A percentile compares a stretch with the other conserved stretches of the same genome.
These are phyloP conservation scores for Conringia planisiliqua DNA, from an alignment of 345 rosid species.

Conservation along the genomic window DNA sequence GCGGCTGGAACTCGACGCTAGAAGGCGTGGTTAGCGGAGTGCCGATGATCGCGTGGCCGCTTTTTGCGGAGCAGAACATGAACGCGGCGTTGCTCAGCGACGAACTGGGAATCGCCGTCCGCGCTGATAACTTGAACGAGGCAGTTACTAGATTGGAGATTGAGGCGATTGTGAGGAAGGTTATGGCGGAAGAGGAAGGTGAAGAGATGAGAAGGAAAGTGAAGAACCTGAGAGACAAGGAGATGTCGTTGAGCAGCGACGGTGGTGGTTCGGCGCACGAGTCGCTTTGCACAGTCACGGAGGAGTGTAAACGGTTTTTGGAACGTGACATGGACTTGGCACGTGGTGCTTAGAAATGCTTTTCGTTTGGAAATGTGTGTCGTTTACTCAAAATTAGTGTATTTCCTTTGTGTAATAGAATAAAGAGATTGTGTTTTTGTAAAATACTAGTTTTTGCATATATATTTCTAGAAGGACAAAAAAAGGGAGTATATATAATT, in stretches of 20 bases:
- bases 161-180: slow-evolving; percentile 33
- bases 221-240: slow-evolving; percentile 34
- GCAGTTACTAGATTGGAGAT: slow-evolving; percentile 46
- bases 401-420: background rate
- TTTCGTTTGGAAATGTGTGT: background rate
- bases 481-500: background rate
- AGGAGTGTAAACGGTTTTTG: slow-evolving; percentile 20
- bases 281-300: slow-evolving; percentile 24
- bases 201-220: slow-evolving; percentile 39
- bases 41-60: slow-evolving; percentile 59
- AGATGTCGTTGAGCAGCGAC: slow-evolving; percentile 23
- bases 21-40: slow-evolving; percentile 53
- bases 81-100: slow-evolving; percentile 47
- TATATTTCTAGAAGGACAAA: background rate
- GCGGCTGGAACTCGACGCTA: slow-evolving; percentile 72
- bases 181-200: slow-evolving; percentile 51
- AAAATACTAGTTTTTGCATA: background rate
- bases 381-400: background rate
- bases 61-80: slow-evolving; percentile 53
- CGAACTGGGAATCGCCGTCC: slow-evolving; percentile 44
- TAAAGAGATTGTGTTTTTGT: background rate
- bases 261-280: slow-evolving; percentile 23
- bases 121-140: slow-evolving; percentile 22
- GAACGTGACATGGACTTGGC: slow-evolving; percentile 15
- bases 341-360: slow-evolving; percentile 30